These are phyloP conservation scores for Citrullus colocynthis DNA, from an alignment of 306 rosid genomes.

Conservation along the genomic window DNA sequence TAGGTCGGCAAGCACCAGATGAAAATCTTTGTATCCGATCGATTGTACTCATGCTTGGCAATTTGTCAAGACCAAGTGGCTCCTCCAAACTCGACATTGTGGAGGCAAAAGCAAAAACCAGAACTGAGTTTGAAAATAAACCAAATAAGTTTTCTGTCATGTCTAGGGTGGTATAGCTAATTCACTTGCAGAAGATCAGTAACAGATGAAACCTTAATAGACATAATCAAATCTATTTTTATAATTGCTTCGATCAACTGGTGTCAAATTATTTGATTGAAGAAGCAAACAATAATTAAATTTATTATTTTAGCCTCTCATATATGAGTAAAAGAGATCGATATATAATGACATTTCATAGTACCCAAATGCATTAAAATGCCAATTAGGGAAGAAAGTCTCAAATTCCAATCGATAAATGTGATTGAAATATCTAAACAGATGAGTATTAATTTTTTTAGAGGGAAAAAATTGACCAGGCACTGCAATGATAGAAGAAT, in stretches of 20 bases:
- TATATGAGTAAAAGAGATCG: neutral
- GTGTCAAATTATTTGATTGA: neutral
- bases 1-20: constrained; percentile 65
- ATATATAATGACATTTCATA: neutral
- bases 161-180: neutral
- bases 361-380: neutral
- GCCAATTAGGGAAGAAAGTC: neutral
- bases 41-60: constrained; percentile 73
- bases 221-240: neutral
- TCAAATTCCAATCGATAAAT: neutral
- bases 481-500: neutral
- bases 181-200: neutral
- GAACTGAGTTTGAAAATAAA: constrained; percentile 29
- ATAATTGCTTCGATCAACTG: neutral
- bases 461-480: too few relatives aligned
- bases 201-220: neutral
- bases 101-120: constrained; percentile 15
- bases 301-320: neutral
- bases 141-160: neutral
- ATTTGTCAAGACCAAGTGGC: constrained; percentile 78
- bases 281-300: neutral
- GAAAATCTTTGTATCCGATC: constrained; percentile 71
- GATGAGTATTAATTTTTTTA: neutral
- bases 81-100: constrained; percentile 89
- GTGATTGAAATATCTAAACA: neutral